A percentile compares a stretch with the other conserved stretches of the same genome.
Evolutionary conservation across 2,329 filamentous ascomycete species (phyloP).

Genomic region (Penicillium freii): DNA sequence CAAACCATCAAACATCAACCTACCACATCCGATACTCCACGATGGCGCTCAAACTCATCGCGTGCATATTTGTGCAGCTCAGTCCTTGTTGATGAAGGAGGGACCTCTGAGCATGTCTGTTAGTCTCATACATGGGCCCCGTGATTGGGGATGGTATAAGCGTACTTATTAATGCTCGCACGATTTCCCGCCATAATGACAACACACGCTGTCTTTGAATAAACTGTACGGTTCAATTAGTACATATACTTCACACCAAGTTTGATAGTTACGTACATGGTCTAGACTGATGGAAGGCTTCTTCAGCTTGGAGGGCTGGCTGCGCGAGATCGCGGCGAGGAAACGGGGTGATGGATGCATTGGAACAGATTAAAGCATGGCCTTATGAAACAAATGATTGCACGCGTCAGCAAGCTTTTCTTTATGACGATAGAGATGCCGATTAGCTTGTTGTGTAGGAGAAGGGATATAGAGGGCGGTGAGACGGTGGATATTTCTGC

Average conservation of each 20-base stretch:
- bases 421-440: background rate
- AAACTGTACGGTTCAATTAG: slow-evolving; percentile 30
- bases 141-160: background rate
- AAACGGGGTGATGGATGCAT: slow-evolving; percentile 34
- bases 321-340: slow-evolving; percentile 32
- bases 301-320: slow-evolving; percentile 33
- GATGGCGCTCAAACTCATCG: slow-evolving; percentile 46
- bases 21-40: slow-evolving; percentile 44
- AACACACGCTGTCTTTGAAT: slow-evolving; percentile 45
- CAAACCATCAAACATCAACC: slow-evolving; percentile 10
- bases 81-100: slow-evolving; percentile 39
- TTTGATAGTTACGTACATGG: slow-evolving; percentile 32
- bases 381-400: background rate
- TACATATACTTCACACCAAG: background rate
- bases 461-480: slow-evolving; percentile 6
- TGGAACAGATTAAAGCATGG: background rate
- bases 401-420: background rate
- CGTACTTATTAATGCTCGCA: slow-evolving; percentile 42
- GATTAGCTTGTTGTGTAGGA: background rate
- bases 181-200: slow-evolving; percentile 45
- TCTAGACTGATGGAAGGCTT: slow-evolving; percentile 41
- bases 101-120: slow-evolving; percentile 33
- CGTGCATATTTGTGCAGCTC: slow-evolving; percentile 46
- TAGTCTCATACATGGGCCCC: background rate
- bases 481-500: background rate